These are phyloP conservation scores for Arachnopeziza araneosa DNA, from an alignment of 2,329 filamentous ascomycete species.

Conservation along the genomic window DNA sequence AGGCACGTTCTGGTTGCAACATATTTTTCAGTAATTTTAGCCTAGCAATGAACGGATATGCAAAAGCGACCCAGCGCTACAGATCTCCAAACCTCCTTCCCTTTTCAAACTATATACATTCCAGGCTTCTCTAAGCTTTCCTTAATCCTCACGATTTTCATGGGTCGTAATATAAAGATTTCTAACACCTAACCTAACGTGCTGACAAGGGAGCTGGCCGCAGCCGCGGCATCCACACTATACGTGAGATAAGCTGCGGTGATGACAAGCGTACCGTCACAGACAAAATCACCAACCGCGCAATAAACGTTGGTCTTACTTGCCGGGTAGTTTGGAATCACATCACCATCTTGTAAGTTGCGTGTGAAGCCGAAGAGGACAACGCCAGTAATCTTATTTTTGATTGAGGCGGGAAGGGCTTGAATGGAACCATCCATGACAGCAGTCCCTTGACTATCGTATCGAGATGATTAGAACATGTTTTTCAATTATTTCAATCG, in stretches of 20 bases:
- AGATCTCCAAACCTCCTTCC: too few species aligned
- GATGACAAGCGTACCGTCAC: slow-evolving; percentile 37
- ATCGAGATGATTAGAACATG: too few species aligned
- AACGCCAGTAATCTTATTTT: slow-evolving; percentile 30
- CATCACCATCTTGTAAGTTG: slow-evolving; percentile 30
- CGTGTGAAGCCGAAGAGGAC: slow-evolving; percentile 37
- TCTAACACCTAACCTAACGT: background rate
- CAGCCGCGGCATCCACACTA: slow-evolving; percentile 28
- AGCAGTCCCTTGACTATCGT: slow-evolving; percentile 33
- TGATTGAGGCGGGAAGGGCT: slow-evolving; percentile 20
- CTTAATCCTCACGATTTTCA: too few species aligned
- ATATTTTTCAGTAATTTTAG: too few species aligned
- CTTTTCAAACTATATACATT: too few species aligned
- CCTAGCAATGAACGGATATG: too few species aligned
- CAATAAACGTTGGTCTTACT: slow-evolving; percentile 39
- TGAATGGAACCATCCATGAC: slow-evolving; percentile 35
- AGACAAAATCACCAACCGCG: slow-evolving; percentile 43
- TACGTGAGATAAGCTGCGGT: slow-evolving; percentile 35
- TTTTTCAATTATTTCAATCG: too few species aligned
- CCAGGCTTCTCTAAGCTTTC: too few species aligned
- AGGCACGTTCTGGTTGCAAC: too few species aligned
- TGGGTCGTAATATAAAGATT: too few species aligned
- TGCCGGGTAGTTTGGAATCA: slow-evolving; percentile 29
- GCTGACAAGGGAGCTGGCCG: slow-evolving; percentile 29
- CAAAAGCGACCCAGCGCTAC: too few species aligned